Evolutionary conservation across 2,329 filamentous ascomycete genomes (phyloP).

Genomic region (Cordyceps fumosorosea): DNA sequence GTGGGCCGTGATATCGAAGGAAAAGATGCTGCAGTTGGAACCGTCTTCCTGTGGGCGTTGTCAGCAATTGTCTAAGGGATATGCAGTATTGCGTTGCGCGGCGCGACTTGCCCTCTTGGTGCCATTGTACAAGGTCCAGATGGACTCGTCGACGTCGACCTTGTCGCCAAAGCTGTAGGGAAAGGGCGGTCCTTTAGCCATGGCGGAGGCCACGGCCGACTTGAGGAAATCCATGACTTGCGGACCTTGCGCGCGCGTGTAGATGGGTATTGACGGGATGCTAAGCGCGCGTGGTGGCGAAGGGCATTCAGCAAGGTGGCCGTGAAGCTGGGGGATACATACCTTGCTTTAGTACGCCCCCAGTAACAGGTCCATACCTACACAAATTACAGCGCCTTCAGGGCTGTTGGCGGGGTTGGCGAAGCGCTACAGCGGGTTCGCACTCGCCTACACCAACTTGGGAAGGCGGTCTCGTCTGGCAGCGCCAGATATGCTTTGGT

Average conservation of each 20-base stretch:
- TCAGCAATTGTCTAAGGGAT: not conserved
- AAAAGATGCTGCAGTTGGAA: conserved; percentile 92
- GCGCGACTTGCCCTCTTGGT: conserved; percentile 66
- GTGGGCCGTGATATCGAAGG: conserved; percentile 81
- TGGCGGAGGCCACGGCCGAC: conserved; percentile 92
- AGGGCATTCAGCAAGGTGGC: not conserved
- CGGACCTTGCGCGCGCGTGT: not conserved
- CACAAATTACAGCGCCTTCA: too few species aligned
- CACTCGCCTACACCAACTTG: not conserved
- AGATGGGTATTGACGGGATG: not conserved
- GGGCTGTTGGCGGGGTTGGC: too few species aligned
- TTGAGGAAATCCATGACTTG: conserved; percentile 88
- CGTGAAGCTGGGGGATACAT: not conserved
- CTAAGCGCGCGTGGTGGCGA: not conserved
- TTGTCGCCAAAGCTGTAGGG: conserved; percentile 89
- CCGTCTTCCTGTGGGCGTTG: conserved; percentile 66
- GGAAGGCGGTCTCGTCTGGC: conserved; percentile 13
- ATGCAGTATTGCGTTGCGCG: not conserved
- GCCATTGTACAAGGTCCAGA: conserved; percentile 95
- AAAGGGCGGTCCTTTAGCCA: conserved; percentile 88
- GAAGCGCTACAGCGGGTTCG: not conserved
- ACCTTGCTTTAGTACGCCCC: too few species aligned
- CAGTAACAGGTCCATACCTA: too few species aligned
- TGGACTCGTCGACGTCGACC: conserved; percentile 85
- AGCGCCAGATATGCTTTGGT: not conserved